These are phyloP conservation scores for Aspergillus brunneoviolaceus DNA, from an alignment of 2,329 filamentous ascomycete species.

Conservation along the genomic window DNA sequence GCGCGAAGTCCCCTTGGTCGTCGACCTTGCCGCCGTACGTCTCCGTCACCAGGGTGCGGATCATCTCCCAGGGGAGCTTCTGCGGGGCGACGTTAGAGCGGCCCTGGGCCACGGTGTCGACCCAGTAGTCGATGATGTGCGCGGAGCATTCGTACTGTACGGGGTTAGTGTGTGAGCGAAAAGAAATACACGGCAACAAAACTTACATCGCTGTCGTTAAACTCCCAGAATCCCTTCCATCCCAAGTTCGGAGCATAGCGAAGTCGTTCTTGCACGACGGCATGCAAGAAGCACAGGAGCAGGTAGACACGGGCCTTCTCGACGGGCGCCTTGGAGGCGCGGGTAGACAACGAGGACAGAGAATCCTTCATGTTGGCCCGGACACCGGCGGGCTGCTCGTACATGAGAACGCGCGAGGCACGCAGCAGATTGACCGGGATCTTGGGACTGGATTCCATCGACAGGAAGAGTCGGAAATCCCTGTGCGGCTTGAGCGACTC, in stretches of 20 bases:
- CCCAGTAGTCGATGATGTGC: constrained; percentile 93
- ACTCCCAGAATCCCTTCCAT: constrained; percentile 99
- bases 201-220: constrained; percentile 97
- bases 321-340: constrained; percentile 77
- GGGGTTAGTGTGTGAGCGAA: constrained; percentile 20
- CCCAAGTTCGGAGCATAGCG: constrained; percentile 91
- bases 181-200: background rate
- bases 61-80: constrained; percentile 96
- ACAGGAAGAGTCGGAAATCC: constrained; percentile 92
- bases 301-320: constrained; percentile 89
- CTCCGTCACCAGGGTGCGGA: constrained; percentile 84
- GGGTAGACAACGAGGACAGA: constrained; percentile 74
- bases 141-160: constrained; percentile 90
- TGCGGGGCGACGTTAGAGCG: constrained; percentile 90
- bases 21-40: constrained; percentile 99
- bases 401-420: constrained; percentile 92
- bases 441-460: constrained; percentile 95
- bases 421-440: constrained; percentile 95
- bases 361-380: constrained; percentile 99
- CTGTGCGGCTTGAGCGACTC: constrained; percentile 90
- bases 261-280: constrained; percentile 89
- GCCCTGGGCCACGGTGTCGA: constrained; percentile 76
- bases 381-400: constrained; percentile 95
- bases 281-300: constrained; percentile 89
- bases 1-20: constrained; percentile 76